phyloP scores from a whole-genome alignment of 805 yeast species.

The Saccharomyces jurei region DNA sequence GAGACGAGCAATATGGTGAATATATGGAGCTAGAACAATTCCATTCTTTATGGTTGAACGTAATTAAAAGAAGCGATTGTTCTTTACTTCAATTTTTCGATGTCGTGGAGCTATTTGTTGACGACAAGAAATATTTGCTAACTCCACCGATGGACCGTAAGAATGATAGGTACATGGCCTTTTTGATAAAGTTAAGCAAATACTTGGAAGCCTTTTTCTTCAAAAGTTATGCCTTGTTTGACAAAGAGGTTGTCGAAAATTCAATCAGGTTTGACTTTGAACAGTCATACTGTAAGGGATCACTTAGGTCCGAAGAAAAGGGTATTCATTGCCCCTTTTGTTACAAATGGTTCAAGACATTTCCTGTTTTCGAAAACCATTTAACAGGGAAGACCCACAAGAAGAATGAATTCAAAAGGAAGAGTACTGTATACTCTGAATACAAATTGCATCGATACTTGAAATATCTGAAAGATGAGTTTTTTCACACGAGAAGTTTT shows the following conservation, averaged over 20 bases:
- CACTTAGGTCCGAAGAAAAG: slow-evolving; percentile 14
- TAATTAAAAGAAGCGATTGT: slow-evolving; percentile 30
- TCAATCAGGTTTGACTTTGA: slow-evolving; percentile 5
- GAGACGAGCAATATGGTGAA: slow-evolving; percentile 58
- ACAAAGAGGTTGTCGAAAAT: slow-evolving; percentile 26
- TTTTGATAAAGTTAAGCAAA: slow-evolving; percentile 36
- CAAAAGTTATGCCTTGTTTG: slow-evolving; percentile 42
- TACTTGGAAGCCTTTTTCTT: slow-evolving; percentile 46
- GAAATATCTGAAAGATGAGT: slow-evolving; percentile 32
- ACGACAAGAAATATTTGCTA: slow-evolving; percentile 18
- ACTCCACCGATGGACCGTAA: slow-evolving; percentile 25
- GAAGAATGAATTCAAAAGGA: slow-evolving; percentile 35
- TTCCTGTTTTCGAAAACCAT: slow-evolving; percentile 62
- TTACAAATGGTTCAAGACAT: slow-evolving; percentile 51
- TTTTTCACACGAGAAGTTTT: slow-evolving; percentile 48
- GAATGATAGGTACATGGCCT: slow-evolving; percentile 34
- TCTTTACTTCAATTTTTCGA: slow-evolving; percentile 46
- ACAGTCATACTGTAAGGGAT: slow-evolving; percentile 14
- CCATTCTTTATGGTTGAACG: slow-evolving; percentile 48
- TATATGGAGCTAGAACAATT: slow-evolving; percentile 47
- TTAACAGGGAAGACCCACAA: slow-evolving; percentile 67
- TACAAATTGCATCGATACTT: slow-evolving; percentile 34
- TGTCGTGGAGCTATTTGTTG: slow-evolving; percentile 36
- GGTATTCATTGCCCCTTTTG: slow-evolving; percentile 55
- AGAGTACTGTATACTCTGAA: slow-evolving; percentile 30